phyloP scores from a whole-genome alignment of 2,329 filamentous ascomycete species.

The Apiospora sp. region DNA sequence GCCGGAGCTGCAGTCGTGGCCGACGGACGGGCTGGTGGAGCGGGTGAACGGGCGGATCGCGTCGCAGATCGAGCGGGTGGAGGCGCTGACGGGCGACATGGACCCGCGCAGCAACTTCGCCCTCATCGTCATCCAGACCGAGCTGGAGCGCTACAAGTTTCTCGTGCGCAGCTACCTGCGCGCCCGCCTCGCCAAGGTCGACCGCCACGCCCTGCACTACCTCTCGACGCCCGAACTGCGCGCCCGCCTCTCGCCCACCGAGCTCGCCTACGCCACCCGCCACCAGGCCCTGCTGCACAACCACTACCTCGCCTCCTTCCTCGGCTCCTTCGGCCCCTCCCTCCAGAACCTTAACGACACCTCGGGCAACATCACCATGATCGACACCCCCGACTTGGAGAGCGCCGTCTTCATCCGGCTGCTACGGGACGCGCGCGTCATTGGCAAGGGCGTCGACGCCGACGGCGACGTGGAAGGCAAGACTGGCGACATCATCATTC shows the following conservation, averaged over 20 bases:
- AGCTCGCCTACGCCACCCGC: conserved; percentile 82
- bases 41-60: conserved; percentile 78
- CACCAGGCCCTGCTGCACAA: conserved; percentile 85
- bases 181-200: conserved; percentile 89
- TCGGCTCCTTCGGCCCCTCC: conserved; percentile 79
- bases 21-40: conserved; percentile 78
- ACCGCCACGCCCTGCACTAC: conserved; percentile 79
- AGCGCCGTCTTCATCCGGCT: conserved; percentile 85
- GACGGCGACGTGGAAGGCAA: conserved; percentile 66
- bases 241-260: conserved; percentile 74
- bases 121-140: conserved; percentile 94
- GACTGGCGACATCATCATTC: conserved; percentile 72
- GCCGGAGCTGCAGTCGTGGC: conserved; percentile 85
- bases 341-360: conserved; percentile 91
- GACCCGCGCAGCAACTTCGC: conserved; percentile 92
- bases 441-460: conserved; percentile 68
- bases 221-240: conserved; percentile 64
- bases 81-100: conserved; percentile 82
- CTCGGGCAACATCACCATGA: conserved; percentile 89
- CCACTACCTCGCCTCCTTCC: conserved; percentile 87
- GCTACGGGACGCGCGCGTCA: conserved; percentile 66
- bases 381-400: conserved; percentile 85
- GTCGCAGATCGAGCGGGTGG: conserved; percentile 73
- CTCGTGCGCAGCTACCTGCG: conserved; percentile 84
- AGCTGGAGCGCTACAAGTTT: conserved; percentile 93